These are phyloP conservation scores for Ustilago cynodontis DNA, from an alignment of 1,284 basidiomycete genomes.

Conservation along the genomic window DNA sequence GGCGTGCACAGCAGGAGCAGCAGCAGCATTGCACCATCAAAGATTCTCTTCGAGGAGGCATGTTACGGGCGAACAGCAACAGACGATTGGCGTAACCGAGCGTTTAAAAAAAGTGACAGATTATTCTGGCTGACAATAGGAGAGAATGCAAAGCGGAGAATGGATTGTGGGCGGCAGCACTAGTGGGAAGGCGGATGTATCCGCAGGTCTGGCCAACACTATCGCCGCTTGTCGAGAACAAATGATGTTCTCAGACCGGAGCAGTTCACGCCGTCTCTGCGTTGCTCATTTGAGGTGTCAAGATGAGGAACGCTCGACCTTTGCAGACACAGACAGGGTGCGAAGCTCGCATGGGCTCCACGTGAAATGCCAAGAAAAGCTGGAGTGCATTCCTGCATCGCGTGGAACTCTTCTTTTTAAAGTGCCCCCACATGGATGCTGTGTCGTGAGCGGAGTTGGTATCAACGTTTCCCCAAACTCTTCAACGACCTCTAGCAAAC, in stretches of 20 bases:
- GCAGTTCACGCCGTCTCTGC: background rate
- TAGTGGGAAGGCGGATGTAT: background rate
- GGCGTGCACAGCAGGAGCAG: too few relatives aligned
- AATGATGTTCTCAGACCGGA: background rate
- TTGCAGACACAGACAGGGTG: too few relatives aligned
- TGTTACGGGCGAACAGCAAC: background rate
- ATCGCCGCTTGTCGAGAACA: background rate
- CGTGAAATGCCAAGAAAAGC: slow-evolving; percentile 6
- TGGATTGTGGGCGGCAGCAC: background rate
- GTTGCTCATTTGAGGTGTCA: too few relatives aligned
- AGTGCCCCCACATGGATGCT: background rate
- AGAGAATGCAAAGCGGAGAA: slow-evolving; percentile 1
- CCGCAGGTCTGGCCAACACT: slow-evolving; percentile 4
- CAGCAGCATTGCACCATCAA: too few relatives aligned
- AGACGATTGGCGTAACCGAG: background rate
- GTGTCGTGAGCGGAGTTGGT: background rate
- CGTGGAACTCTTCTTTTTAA: background rate
- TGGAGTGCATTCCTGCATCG: slow-evolving; percentile 11
- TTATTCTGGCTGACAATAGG: background rate
- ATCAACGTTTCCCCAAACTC: background rate
- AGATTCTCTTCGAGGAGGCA: too few relatives aligned
- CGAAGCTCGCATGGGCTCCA: slow-evolving; percentile 4
- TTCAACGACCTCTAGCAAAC: background rate
- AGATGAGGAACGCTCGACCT: too few relatives aligned
- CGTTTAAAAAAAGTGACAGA: background rate